Conservation (phyloP, 805 yeast species). For the Metschnikowia picachoensis region DNA sequence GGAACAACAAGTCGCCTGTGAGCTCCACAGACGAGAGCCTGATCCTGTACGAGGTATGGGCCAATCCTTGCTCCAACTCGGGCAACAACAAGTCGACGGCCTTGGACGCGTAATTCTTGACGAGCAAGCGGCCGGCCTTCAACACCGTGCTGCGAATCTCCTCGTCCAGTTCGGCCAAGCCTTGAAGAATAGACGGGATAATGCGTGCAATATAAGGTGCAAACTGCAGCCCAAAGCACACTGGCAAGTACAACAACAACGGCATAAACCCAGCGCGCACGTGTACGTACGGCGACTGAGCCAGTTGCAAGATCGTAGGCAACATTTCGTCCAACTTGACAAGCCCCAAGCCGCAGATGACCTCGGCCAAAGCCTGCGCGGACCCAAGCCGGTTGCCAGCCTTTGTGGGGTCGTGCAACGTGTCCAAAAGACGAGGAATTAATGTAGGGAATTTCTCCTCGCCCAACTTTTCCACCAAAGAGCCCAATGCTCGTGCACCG, state of each 20-base stretch:
- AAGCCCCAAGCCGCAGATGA: slow-evolving; percentile 86
- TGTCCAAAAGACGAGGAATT: slow-evolving; percentile 72
- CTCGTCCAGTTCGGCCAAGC: slow-evolving; percentile 87
- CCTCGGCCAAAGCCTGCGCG: slow-evolving; percentile 95
- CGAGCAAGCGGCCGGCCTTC: slow-evolving; percentile 89
- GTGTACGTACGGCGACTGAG: slow-evolving; percentile 60
- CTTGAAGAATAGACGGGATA: slow-evolving; percentile 87
- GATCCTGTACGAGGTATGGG: slow-evolving; percentile 78
- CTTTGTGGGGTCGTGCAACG: slow-evolving; percentile 70
- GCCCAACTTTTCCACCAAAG: slow-evolving; percentile 92
- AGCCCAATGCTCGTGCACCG: slow-evolving; percentile 95
- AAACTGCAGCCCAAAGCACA: slow-evolving; percentile 88
- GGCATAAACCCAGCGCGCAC: slow-evolving; percentile 94
- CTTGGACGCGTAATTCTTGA: slow-evolving; percentile 82
- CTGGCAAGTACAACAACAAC: slow-evolving; percentile 81
- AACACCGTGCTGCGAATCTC: slow-evolving; percentile 83
- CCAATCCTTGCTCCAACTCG: slow-evolving; percentile 85
- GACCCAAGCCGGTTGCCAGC: slow-evolving; percentile 94
- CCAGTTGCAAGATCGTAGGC: slow-evolving; percentile 72
- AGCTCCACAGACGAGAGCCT: slow-evolving; percentile 92
- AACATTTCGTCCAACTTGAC: slow-evolving; percentile 82
- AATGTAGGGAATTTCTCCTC: slow-evolving; percentile 93
- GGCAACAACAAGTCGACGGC: slow-evolving; percentile 93
- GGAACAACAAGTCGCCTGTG: slow-evolving; percentile 91
- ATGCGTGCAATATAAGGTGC: slow-evolving; percentile 82